Percentiles rank a stretch among this genome's conserved stretches.
Evolutionary conservation across 208 protist genomes (phyloP).

Genomic region (Leishmania tarentolae): DNA sequence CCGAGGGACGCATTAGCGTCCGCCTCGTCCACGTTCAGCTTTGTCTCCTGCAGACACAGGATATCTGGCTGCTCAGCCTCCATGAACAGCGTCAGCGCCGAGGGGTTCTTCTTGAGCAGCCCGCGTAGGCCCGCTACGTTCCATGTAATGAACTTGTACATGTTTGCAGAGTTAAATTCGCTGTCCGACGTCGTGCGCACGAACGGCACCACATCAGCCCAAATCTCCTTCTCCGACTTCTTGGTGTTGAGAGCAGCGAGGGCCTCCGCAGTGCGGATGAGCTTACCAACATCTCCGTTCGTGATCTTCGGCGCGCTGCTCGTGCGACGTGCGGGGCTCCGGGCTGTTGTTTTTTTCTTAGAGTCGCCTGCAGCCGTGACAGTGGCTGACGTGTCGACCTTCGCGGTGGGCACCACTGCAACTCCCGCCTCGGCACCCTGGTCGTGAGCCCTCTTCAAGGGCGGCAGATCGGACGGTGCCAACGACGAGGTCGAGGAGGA

Average conservation of each 20-base stretch:
- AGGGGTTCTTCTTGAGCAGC: slow-evolving; percentile 71
- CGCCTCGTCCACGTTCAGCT: slow-evolving; percentile 74
- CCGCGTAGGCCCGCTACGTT: slow-evolving; percentile 93
- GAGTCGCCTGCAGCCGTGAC: neutral
- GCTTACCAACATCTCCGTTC: slow-evolving; percentile 29
- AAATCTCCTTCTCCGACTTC: slow-evolving; percentile 65
- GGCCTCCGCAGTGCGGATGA: slow-evolving; percentile 39
- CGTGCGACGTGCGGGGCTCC: neutral
- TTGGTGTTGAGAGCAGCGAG: slow-evolving; percentile 41
- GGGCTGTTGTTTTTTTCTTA: neutral
- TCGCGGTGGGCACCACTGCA: neutral
- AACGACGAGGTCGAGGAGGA: neutral
- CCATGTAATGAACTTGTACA: slow-evolving; percentile 92
- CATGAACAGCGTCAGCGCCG: slow-evolving; percentile 56
- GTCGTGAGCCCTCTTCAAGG: neutral
- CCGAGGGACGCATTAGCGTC: slow-evolving; percentile 55
- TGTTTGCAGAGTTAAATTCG: slow-evolving; percentile 61
- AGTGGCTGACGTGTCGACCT: neutral
- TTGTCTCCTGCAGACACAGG: slow-evolving; percentile 94
- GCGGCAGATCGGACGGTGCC: neutral
- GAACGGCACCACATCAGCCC: slow-evolving; percentile 66
- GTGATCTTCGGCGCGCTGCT: slow-evolving; percentile 27
- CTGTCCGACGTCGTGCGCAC: slow-evolving; percentile 40
- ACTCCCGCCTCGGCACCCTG: too few species aligned
- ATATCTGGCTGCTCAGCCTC: slow-evolving; percentile 75